Evolutionary conservation across 345 rosid species (phyloP).

Genomic region (Zanthoxylum bungeanum): DNA sequence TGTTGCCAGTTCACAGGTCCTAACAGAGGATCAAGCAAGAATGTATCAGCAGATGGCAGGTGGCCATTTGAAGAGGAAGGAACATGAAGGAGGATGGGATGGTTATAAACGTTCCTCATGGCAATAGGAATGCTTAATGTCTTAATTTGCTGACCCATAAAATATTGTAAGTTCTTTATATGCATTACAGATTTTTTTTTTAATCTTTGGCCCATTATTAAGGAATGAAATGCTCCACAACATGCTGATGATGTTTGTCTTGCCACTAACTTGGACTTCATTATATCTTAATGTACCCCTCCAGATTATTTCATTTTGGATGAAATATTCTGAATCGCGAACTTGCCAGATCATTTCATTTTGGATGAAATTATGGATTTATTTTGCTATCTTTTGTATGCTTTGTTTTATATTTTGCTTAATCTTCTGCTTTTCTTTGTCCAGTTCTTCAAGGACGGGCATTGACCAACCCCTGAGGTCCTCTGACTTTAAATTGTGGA

Average conservation of each 20-base stretch:
- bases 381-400: not conserved
- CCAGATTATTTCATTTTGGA: too few relatives aligned
- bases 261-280: too few relatives aligned
- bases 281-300: too few relatives aligned
- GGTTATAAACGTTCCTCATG: conserved; percentile 72
- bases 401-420: not conserved
- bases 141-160: conserved; percentile 23
- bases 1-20: conserved; percentile 44
- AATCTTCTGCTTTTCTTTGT: conserved; percentile 6
- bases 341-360: not conserved
- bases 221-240: not conserved
- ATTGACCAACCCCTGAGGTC: conserved; percentile 35
- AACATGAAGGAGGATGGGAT: conserved; percentile 94
- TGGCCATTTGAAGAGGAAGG: conserved; percentile 73
- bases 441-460: conserved; percentile 36
- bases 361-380: not conserved
- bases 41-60: conserved; percentile 63
- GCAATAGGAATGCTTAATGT: conserved; percentile 49
- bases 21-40: conserved; percentile 67
- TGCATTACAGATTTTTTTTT: not conserved
- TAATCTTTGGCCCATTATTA: not conserved
- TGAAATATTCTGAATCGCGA: too few relatives aligned
- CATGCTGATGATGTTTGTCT: not conserved
- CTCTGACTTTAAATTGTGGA: conserved; percentile 32
- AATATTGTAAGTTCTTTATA: conserved; percentile 38